Percentiles rank a stretch among this genome's conserved stretches.
Evolutionary conservation across 192 early-diverging fungal species (phyloP).

Genomic region (Diversispora eburnea): DNA sequence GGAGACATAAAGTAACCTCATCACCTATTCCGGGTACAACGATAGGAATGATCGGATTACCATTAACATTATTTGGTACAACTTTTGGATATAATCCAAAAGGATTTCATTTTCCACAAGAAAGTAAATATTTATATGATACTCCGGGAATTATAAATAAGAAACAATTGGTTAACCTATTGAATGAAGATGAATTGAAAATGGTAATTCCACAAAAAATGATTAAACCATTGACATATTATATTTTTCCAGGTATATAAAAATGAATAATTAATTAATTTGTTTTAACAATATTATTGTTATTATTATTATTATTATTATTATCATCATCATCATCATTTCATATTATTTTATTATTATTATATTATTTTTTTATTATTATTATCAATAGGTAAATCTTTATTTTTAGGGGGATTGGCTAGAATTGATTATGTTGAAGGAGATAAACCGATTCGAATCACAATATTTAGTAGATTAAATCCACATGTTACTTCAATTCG

Average conservation of each 20-base stretch:
- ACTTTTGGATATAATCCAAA: conserved; percentile 32
- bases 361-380: not conserved
- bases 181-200: conserved; percentile 52
- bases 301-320: not conserved
- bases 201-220: conserved; percentile 39
- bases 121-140: conserved; percentile 47
- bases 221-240: conserved; percentile 53
- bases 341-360: too few relatives aligned
- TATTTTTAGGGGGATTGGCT: conserved; percentile 56
- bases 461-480: conserved; percentile 49
- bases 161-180: conserved; percentile 45
- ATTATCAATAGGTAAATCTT: conserved; percentile 34
- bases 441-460: conserved; percentile 45
- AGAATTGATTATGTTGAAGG: conserved; percentile 56
- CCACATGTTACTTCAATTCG: conserved; percentile 57
- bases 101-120: conserved; percentile 29
- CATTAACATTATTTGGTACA: conserved; percentile 51
- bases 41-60: conserved; percentile 58
- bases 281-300: not conserved
- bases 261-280: not conserved
- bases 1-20: conserved; percentile 51
- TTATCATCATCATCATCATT: too few relatives aligned
- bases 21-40: conserved; percentile 72
- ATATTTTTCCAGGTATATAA: conserved; percentile 43
- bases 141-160: conserved; percentile 64